Evolutionary conservation across 129 eudicot species (phyloP).

Genomic region (Artemisia argyi): DNA sequence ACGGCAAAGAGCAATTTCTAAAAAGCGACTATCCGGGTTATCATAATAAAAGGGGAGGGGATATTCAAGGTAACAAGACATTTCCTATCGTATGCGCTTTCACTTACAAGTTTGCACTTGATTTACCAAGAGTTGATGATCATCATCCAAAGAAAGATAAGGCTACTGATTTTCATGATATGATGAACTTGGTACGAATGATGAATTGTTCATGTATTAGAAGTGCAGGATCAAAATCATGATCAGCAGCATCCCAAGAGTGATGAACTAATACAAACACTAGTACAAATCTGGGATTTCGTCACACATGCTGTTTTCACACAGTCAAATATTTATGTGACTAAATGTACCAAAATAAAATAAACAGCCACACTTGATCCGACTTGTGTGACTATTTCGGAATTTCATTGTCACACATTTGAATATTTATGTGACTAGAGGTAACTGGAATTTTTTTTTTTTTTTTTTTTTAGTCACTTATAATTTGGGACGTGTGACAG

Average conservation of each 20-base stretch:
- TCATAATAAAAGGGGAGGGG: constrained; percentile 49
- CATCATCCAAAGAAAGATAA: not conserved
- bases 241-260: not conserved
- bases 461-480: too few relatives aligned
- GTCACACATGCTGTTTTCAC: too few relatives aligned
- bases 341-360: too few relatives aligned
- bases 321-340: too few relatives aligned
- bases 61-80: constrained; percentile 23
- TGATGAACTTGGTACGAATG: not conserved
- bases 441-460: too few relatives aligned
- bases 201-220: constrained; percentile 4
- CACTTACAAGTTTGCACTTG: constrained; percentile 38
- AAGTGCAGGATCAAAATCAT: constrained; percentile 1
- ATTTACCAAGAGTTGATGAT: constrained; percentile 11
- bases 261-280: not conserved
- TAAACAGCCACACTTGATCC: too few relatives aligned
- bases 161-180: not conserved
- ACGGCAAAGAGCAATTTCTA: constrained; percentile 23
- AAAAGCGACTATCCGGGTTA: constrained; percentile 40
- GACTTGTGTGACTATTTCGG: too few relatives aligned
- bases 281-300: too few relatives aligned
- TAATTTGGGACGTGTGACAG: too few relatives aligned
- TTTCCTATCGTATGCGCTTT: constrained; percentile 41
- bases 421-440: too few relatives aligned
- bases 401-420: too few relatives aligned